Conservation (phyloP, 2,329 filamentous ascomycete species). For the Colletotrichum spinosum region DNA sequence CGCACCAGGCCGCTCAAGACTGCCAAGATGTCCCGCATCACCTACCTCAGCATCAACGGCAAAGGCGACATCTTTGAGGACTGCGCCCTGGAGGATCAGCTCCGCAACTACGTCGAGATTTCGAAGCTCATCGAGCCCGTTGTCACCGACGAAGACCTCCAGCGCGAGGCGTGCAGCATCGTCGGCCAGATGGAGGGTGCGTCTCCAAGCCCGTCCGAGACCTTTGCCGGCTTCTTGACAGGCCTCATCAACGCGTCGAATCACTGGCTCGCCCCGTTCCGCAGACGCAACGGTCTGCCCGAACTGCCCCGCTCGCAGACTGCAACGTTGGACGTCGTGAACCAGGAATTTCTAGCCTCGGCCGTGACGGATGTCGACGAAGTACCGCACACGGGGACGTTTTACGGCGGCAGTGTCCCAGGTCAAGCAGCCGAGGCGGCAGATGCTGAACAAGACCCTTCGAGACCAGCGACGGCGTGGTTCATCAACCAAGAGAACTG, state of each 20-base stretch:
- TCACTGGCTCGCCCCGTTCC: conserved; percentile 26
- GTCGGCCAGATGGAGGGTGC: conserved; percentile 8
- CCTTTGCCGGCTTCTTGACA: conserved; percentile 13
- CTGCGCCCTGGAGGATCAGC: conserved; percentile 28
- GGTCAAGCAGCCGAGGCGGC: too few relatives aligned
- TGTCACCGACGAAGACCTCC: conserved; percentile 15
- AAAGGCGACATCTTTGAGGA: conserved; percentile 32
- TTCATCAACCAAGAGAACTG: conserved; percentile 43
- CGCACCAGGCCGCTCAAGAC: conserved; percentile 21
- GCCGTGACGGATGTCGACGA: not conserved
- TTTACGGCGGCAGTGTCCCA: too few relatives aligned
- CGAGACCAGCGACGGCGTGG: conserved; percentile 5
- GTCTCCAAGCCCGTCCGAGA: conserved; percentile 10
- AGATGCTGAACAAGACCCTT: too few relatives aligned
- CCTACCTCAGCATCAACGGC: conserved; percentile 33
- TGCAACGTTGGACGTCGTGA: not conserved
- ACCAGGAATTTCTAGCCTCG: not conserved
- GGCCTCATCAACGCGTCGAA: conserved; percentile 26
- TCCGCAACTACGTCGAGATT: conserved; percentile 25
- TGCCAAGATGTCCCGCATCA: conserved; percentile 20
- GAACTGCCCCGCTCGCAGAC: not conserved
- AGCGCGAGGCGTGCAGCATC: conserved; percentile 27
- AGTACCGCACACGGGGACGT: not conserved
- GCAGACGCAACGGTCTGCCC: conserved; percentile 17
- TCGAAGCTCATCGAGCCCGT: conserved; percentile 13